Percentiles rank a stretch among this genome's conserved stretches.
Evolutionary conservation across 805 yeast genomes (phyloP).

Genomic region (Candida incommunis): DNA sequence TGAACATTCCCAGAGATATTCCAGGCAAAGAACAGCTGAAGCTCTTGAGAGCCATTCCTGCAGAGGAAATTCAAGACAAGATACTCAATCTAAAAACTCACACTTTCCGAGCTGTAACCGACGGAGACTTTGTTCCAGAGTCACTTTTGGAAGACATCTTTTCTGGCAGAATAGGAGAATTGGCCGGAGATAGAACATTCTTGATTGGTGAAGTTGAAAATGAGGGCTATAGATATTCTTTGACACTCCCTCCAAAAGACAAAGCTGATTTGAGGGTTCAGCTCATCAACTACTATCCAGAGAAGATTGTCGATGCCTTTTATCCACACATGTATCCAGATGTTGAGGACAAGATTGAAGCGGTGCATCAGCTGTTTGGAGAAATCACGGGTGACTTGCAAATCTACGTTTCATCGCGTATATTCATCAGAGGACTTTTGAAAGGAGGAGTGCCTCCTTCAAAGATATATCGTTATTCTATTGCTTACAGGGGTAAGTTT

Average conservation of each 20-base stretch:
- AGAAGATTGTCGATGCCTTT: conserved; percentile 15
- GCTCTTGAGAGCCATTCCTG: conserved; percentile 13
- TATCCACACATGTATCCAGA: conserved; percentile 16
- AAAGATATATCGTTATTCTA: conserved; percentile 20
- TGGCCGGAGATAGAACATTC: conserved; percentile 13
- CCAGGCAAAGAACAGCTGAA: conserved; percentile 13
- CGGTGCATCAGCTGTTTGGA: conserved; percentile 18
- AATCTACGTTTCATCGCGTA: conserved; percentile 26
- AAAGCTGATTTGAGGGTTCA: conserved; percentile 16
- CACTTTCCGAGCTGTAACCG: conserved; percentile 29
- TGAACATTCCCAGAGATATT: conserved; percentile 11
- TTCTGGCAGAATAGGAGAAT: conserved; percentile 18
- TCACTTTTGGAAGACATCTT: conserved; percentile 21
- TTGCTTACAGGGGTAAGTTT: conserved; percentile 18
- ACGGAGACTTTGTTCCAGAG: conserved; percentile 23
- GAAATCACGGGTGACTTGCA: conserved; percentile 26
- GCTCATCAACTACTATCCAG: conserved; percentile 26
- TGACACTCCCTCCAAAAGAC: conserved; percentile 19
- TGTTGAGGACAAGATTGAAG: conserved; percentile 9
- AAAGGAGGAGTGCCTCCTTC: conserved; percentile 18
- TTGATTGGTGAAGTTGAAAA: conserved; percentile 24
- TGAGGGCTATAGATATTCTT: conserved; percentile 21
- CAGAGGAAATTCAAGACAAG: conserved; percentile 12
- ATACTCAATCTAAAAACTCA: conserved; percentile 17
- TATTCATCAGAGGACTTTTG: conserved; percentile 21